A percentile compares a stretch with the other conserved stretches of the same genome.
Conservation (phyloP, 768 basidiomycete genomes). For the Lentinula guzmanii region DNA sequence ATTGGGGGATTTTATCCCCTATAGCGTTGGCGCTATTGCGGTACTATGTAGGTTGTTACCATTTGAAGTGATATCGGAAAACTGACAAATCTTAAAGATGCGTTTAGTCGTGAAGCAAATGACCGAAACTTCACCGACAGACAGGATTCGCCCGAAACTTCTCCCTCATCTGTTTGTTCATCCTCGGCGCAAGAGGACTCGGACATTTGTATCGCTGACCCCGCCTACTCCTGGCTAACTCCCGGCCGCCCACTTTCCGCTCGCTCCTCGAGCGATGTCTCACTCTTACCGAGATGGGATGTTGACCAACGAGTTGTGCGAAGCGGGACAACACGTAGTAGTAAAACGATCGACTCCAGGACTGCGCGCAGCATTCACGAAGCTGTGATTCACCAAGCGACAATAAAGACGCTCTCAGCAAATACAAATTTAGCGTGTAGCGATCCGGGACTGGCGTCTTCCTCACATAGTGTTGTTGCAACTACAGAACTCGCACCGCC, state of each 20-base stretch:
- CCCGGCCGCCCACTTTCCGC: slow-evolving; percentile 13
- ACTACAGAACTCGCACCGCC: not conserved
- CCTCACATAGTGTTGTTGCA: too few species aligned
- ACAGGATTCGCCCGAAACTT: slow-evolving; percentile 7
- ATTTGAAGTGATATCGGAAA: not conserved
- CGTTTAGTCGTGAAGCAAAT: slow-evolving; percentile 9
- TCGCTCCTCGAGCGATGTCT: slow-evolving; percentile 9
- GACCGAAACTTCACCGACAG: not conserved
- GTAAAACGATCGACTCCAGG: slow-evolving; percentile 14
- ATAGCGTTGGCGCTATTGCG: slow-evolving; percentile 31
- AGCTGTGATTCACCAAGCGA: slow-evolving; percentile 18
- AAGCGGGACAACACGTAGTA: slow-evolving; percentile 12
- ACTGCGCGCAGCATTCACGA: slow-evolving; percentile 14
- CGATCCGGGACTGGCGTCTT: not conserved
- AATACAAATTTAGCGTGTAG: not conserved
- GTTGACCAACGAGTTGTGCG: slow-evolving; percentile 9
- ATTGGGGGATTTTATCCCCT: slow-evolving; percentile 34
- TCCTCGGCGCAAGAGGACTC: not conserved
- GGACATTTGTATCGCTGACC: slow-evolving; percentile 4
- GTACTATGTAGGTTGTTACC: slow-evolving; percentile 30
- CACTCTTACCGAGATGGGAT: slow-evolving; percentile 1
- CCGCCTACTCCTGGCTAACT: slow-evolving; percentile 3
- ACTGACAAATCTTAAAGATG: slow-evolving; percentile 5
- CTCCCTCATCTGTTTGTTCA: slow-evolving; percentile 8
- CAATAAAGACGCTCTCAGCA: slow-evolving; percentile 8